A percentile compares a stretch with the other conserved stretches of the same genome.
These are phyloP conservation scores for Yamadazyma jaroonii DNA, from an alignment of 1,139 yeast genomes.

Conservation along the genomic window DNA sequence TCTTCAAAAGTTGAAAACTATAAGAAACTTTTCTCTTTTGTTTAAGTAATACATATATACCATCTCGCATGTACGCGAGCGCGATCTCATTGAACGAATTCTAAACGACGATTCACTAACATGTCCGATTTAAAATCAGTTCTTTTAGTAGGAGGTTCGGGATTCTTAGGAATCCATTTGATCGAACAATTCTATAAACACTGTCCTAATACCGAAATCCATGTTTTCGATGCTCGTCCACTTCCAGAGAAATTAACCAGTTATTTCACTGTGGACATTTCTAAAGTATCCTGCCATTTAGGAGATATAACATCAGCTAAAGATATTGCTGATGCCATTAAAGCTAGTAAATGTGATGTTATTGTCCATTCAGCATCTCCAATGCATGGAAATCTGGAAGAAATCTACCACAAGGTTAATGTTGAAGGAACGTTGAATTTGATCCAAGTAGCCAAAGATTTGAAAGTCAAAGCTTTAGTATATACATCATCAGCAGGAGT, in stretches of 20 bases:
- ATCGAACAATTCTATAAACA: constrained; percentile 76
- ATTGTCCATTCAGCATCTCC: constrained; percentile 98
- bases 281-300: constrained; percentile 55
- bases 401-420: constrained; percentile 83
- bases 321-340: constrained; percentile 67
- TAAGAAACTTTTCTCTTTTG: constrained; percentile 27
- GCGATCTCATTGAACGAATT: not conserved
- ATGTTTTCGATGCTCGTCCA: constrained; percentile 89
- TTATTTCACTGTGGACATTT: constrained; percentile 70
- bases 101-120: not conserved
- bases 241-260: constrained; percentile 67
- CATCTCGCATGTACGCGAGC: not conserved
- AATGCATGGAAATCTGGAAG: constrained; percentile 79
- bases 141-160: constrained; percentile 88
- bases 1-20: constrained; percentile 25
- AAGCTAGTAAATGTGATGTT: constrained; percentile 60
- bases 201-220: constrained; percentile 68
- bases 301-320: constrained; percentile 82
- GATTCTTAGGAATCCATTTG: constrained; percentile 89
- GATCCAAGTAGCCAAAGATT: constrained; percentile 58
- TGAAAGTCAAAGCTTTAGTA: constrained; percentile 64
- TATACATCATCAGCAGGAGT: constrained; percentile 98
- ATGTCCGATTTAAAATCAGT: constrained; percentile 50
- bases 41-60: no score
- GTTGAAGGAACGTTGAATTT: constrained; percentile 84